A percentile compares a stretch with the other conserved stretches of the same genome.
Evolutionary conservation across 495 filamentous ascomycete species (phyloP).

Genomic region (Penicillium cosmopolitanum): DNA sequence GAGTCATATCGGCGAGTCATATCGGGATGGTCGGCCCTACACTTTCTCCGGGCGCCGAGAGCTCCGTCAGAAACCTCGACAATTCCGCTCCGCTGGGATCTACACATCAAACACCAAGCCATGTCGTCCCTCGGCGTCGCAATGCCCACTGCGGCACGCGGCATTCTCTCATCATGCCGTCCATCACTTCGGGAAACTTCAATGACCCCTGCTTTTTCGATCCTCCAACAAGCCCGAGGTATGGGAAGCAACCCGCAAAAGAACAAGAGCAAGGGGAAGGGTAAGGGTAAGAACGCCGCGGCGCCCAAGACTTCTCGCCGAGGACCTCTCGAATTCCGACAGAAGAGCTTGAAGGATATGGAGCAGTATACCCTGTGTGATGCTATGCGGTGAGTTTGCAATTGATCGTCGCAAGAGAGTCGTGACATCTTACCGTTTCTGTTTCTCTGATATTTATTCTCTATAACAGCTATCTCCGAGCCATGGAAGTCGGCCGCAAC

Average conservation of each 20-base stretch:
- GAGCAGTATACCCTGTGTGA: slow-evolving; percentile 82
- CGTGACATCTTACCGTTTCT: not conserved
- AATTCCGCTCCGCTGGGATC: slow-evolving; percentile 26
- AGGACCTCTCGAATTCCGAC: slow-evolving; percentile 61
- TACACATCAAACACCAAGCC: slow-evolving; percentile 22
- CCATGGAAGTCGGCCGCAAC: slow-evolving; percentile 84
- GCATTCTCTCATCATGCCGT: slow-evolving; percentile 43
- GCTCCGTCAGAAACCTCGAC: slow-evolving; percentile 41
- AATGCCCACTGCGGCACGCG: slow-evolving; percentile 45
- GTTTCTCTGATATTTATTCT: slow-evolving; percentile 18
- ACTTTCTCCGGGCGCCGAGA: slow-evolving; percentile 39
- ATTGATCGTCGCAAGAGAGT: not conserved
- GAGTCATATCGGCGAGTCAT: slow-evolving; percentile 14
- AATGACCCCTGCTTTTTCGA: slow-evolving; percentile 40
- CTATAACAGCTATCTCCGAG: slow-evolving; percentile 75
- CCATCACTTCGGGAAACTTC: slow-evolving; percentile 32
- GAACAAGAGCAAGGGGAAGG: slow-evolving; percentile 42
- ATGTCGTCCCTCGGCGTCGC: slow-evolving; percentile 47
- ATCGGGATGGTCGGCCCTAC: slow-evolving; percentile 28
- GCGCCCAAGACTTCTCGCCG: slow-evolving; percentile 65
- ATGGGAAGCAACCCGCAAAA: slow-evolving; percentile 39
- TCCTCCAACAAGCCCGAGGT: slow-evolving; percentile 45
- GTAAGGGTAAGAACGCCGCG: slow-evolving; percentile 10
- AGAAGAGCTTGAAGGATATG: slow-evolving; percentile 61
- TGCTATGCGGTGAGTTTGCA: slow-evolving; percentile 77